phyloP scores from a whole-genome alignment of 1,284 basidiomycete species.

The Spongispora temasekensis region DNA sequence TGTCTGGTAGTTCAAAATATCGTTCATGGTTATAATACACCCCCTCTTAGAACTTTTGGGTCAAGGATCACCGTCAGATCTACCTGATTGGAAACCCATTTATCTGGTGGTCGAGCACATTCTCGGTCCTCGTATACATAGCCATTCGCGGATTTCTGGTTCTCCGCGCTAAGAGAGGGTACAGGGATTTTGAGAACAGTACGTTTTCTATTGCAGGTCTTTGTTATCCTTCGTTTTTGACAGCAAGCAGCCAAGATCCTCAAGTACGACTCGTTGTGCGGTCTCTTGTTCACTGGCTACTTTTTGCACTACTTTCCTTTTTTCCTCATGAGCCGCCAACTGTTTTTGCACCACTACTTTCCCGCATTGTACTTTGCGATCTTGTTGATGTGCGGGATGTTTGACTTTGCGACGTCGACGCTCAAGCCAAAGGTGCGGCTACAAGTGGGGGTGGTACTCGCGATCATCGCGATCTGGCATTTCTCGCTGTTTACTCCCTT shows the following conservation, averaged over 20 bases:
- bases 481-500: constrained; percentile 84
- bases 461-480: constrained; percentile 75
- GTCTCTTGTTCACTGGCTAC: constrained; percentile 94
- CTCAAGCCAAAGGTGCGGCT: constrained; percentile 77
- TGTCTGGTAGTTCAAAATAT: not conserved
- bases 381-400: constrained; percentile 75
- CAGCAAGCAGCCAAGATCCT: constrained; percentile 70
- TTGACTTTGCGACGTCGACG: constrained; percentile 83
- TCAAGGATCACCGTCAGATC: constrained; percentile 92
- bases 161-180: constrained; percentile 89
- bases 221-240: no score
- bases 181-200: constrained; percentile 90
- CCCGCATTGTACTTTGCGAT: constrained; percentile 95
- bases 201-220: constrained; percentile 33
- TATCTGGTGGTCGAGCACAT: constrained; percentile 86
- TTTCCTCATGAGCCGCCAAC: constrained; percentile 93
- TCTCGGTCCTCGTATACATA: constrained; percentile 71
- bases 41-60: constrained; percentile 87
- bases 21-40: not conserved
- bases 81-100: constrained; percentile 95
- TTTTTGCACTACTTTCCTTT: constrained; percentile 95
- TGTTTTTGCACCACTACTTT: constrained; percentile 97
- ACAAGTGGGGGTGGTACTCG: constrained; percentile 75
- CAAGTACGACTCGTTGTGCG: constrained; percentile 90
- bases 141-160: constrained; percentile 76